Conservation (phyloP, 2,329 filamentous ascomycete genomes). For the Coniochaeta sp. region DNA sequence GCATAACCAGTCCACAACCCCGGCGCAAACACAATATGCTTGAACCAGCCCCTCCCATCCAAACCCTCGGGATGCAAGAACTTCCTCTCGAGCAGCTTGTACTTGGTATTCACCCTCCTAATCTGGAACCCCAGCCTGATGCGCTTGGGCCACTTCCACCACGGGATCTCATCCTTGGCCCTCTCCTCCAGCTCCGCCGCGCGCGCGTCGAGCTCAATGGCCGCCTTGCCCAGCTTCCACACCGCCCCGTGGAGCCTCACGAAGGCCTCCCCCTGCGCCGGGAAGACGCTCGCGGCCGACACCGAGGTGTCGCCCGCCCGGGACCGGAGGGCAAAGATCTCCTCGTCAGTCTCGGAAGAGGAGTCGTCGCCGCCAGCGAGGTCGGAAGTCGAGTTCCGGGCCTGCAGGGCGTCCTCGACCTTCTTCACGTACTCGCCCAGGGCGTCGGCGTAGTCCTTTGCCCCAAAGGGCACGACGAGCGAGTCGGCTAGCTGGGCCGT, state of each 20-base stretch:
- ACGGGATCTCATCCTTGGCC: slow-evolving; percentile 47
- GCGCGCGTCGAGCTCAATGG: slow-evolving; percentile 35
- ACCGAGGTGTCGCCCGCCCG: slow-evolving; percentile 7
- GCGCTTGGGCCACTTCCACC: slow-evolving; percentile 70
- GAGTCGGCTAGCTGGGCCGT: slow-evolving; percentile 54
- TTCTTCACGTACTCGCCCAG: slow-evolving; percentile 44
- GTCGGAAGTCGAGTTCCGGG: slow-evolving; percentile 3
- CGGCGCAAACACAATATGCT: slow-evolving; percentile 89
- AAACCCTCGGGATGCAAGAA: slow-evolving; percentile 72
- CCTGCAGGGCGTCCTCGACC: slow-evolving; percentile 41
- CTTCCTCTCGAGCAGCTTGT: slow-evolving; percentile 74
- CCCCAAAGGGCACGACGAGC: slow-evolving; percentile 56
- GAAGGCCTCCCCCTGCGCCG: slow-evolving; percentile 9
- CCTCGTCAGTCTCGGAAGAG: slow-evolving; percentile 14
- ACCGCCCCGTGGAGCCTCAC: slow-evolving; percentile 24
- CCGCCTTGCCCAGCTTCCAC: slow-evolving; percentile 23
- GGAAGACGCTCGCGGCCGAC: slow-evolving; percentile 1
- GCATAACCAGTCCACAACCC: slow-evolving; percentile 88
- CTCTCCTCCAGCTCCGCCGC: slow-evolving; percentile 28
- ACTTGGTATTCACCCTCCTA: slow-evolving; percentile 64
- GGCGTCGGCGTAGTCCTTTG: slow-evolving; percentile 54
- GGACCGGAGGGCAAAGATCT: slow-evolving; percentile 26
- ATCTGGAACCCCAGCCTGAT: slow-evolving; percentile 47
- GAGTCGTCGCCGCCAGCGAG: neutral
- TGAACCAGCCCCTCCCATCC: slow-evolving; percentile 80